Conservation (phyloP, 73 alveolate genomes). For the Paramecium bursaria region DNA sequence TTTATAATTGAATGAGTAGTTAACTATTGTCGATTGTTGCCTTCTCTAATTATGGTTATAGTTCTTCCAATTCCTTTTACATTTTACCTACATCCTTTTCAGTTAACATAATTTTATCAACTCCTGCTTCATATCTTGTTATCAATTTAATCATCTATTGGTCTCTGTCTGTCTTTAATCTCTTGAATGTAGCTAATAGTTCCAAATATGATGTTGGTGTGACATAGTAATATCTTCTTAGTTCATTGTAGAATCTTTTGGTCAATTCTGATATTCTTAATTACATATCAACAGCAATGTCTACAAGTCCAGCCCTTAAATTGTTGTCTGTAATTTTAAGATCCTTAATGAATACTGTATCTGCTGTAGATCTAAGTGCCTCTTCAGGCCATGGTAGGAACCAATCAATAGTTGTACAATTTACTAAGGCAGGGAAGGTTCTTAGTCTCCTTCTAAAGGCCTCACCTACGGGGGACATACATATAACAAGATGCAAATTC, state of each 20-base stretch:
- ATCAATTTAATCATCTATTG: constrained; percentile 47
- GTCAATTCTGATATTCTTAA: constrained; percentile 63
- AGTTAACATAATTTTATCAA: constrained; percentile 88
- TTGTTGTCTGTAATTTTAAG: constrained; percentile 50
- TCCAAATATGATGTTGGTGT: constrained; percentile 99
- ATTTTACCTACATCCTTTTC: constrained; percentile 85
- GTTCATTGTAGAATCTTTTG: constrained; percentile 61
- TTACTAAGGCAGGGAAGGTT: constrained; percentile 78
- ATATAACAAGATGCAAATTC: constrained; percentile 66
- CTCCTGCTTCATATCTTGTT: constrained; percentile 80
- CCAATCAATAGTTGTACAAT: constrained; percentile 84
- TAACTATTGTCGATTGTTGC: constrained; percentile 76
- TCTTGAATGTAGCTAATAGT: constrained; percentile 95
- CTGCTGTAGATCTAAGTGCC: constrained; percentile 74
- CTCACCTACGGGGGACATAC: constrained; percentile 80
- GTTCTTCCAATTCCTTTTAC: constrained; percentile 86
- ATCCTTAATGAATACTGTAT: constrained; percentile 46
- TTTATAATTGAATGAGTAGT: constrained; percentile 60
- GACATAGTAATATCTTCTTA: constrained; percentile 96
- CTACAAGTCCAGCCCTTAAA: constrained; percentile 49
- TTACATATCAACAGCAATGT: constrained; percentile 71
- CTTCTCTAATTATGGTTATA: constrained; percentile 88
- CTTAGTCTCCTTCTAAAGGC: constrained; percentile 76
- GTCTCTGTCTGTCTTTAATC: constrained; percentile 76
- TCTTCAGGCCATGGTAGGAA: constrained; percentile 82